These are phyloP conservation scores for Colletotrichum falcatum DNA, from an alignment of 2,329 filamentous ascomycete species.

Conservation along the genomic window DNA sequence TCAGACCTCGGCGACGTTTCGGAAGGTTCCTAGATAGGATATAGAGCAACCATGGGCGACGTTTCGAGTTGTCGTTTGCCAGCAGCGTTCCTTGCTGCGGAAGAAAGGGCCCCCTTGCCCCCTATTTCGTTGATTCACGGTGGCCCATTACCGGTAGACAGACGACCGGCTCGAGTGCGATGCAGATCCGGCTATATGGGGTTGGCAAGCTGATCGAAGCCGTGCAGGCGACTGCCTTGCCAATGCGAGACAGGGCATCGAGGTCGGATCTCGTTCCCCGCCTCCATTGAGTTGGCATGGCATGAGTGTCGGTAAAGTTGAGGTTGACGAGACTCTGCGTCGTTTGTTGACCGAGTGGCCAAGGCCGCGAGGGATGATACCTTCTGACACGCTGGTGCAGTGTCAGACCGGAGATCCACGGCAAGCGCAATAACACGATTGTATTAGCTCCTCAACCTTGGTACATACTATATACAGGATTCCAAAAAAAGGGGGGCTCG, in stretches of 20 bases:
- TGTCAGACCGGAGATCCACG: conserved; percentile 29
- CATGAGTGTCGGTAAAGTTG: conserved; percentile 16
- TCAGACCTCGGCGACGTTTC: conserved; percentile 21
- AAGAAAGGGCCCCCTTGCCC: conserved; percentile 1
- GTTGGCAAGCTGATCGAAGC: conserved; percentile 14
- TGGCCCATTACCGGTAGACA: no score
- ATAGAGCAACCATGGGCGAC: conserved; percentile 11
- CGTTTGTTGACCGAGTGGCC: not conserved
- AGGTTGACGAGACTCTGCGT: not conserved
- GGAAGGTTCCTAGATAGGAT: conserved; percentile 15
- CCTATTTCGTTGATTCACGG: not conserved
- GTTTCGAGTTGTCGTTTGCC: conserved; percentile 37
- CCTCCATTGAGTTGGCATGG: conserved; percentile 1
- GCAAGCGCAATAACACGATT: conserved; percentile 18
- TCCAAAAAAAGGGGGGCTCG: no score
- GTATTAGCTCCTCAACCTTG: conserved; percentile 1
- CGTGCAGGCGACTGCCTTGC: conserved; percentile 6
- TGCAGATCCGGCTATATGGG: conserved; percentile 4
- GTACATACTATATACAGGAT: no score
- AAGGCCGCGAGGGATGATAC: conserved; percentile 24
- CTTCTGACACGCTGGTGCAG: conserved; percentile 27
- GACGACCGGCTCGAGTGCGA: not conserved
- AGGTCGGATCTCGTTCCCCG: not conserved
- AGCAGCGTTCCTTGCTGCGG: conserved; percentile 6
- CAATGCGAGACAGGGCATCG: not conserved